Evolutionary conservation across 2,329 filamentous ascomycete genomes (phyloP).

Genomic region (Dryadomyces quercivorus): DNA sequence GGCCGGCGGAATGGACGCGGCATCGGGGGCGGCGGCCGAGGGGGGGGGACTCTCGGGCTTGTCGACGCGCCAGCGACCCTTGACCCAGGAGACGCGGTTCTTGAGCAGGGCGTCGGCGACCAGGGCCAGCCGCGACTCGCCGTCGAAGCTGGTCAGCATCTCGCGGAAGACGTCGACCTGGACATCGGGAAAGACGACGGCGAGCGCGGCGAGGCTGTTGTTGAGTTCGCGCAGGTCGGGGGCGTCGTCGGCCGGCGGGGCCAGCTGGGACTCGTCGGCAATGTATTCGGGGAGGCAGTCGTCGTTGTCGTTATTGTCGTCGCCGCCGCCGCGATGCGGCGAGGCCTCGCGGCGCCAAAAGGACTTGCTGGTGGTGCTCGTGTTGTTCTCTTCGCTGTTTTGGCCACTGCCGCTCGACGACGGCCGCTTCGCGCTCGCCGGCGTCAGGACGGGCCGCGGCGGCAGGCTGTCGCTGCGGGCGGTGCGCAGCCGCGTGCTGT

Average conservation of each 20-base stretch:
- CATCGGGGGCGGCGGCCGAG: not conserved
- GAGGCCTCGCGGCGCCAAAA: not conserved
- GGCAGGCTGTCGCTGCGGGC: not conserved
- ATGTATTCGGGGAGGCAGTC: conserved; percentile 32
- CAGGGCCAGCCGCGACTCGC: conserved; percentile 64
- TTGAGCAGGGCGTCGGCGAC: conserved; percentile 68
- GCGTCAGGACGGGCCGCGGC: not conserved
- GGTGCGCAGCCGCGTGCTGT: not conserved
- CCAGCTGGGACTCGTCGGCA: conserved; percentile 42
- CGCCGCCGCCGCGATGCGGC: not conserved
- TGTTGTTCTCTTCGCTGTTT: not conserved
- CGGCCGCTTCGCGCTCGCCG: not conserved
- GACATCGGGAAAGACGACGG: conserved; percentile 66
- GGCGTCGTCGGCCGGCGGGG: conserved; percentile 33
- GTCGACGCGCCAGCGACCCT: conserved; percentile 46
- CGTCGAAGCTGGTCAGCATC: conserved; percentile 63
- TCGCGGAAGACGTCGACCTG: conserved; percentile 73
- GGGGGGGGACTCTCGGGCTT: not conserved
- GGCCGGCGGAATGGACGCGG: conserved; percentile 32
- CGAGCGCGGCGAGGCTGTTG: conserved; percentile 52
- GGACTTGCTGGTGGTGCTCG: not conserved
- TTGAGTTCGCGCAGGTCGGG: conserved; percentile 60
- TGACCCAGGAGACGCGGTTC: conserved; percentile 56
- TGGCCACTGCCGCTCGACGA: not conserved
- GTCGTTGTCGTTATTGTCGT: not conserved